Percentiles rank a stretch among this genome's conserved stretches.
Conservation (phyloP, 176 grass and related monocot genomes). For the Miscanthus lutarioriparius region DNA sequence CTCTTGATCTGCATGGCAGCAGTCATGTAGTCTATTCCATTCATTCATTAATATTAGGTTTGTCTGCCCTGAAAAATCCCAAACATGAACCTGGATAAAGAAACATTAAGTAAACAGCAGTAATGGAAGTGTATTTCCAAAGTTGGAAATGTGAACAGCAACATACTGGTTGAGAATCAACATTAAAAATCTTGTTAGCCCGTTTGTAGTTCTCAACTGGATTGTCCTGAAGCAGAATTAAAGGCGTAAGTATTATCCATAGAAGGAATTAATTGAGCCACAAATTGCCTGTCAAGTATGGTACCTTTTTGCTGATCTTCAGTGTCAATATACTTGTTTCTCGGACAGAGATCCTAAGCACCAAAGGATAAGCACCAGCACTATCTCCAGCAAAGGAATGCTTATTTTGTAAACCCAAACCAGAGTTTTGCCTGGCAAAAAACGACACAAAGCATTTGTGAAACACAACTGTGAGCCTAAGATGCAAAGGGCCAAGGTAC, state of each 20-base stretch:
- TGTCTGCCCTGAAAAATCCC: constrained; percentile 99
- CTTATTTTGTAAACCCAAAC: constrained; percentile 54
- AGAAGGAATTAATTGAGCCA: not conserved
- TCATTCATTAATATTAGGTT: constrained; percentile 99
- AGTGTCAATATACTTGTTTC: constrained; percentile 81
- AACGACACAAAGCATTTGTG: constrained; percentile 8
- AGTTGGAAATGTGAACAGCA: constrained; percentile 40
- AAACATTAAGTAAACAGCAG: constrained; percentile 60
- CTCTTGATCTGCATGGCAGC: constrained; percentile 80
- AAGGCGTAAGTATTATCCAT: constrained; percentile 28
- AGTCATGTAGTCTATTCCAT: constrained; percentile 73
- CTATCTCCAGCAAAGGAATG: constrained; percentile 48
- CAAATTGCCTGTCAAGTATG: constrained; percentile 20
- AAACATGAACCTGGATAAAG: constrained; percentile 83
- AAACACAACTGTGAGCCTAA: not conserved
- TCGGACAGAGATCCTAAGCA: constrained; percentile 79
- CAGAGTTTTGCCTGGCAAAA: constrained; percentile 58
- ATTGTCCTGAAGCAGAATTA: constrained; percentile 78
- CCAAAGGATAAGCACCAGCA: constrained; percentile 79
- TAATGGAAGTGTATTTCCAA: constrained; percentile 36
- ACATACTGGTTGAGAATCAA: constrained; percentile 91
- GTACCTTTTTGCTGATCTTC: constrained; percentile 92
- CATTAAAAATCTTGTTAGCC: constrained; percentile 84
- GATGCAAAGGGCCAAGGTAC: not conserved
- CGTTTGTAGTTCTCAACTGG: constrained; percentile 84